Evolutionary conservation across 169 alveolate genomes (phyloP).

Genomic region (Plasmodium coatneyi): DNA sequence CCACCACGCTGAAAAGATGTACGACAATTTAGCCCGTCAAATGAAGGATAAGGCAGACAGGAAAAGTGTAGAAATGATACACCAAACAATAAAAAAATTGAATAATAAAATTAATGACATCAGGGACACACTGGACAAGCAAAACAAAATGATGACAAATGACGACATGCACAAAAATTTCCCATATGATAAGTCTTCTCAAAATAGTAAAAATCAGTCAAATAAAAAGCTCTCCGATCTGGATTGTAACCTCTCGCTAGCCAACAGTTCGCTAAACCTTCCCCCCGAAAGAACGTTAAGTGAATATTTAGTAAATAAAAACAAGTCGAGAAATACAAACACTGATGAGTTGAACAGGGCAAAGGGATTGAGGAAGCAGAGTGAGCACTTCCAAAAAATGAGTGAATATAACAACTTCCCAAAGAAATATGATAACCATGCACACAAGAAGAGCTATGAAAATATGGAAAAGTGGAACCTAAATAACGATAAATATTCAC

Average conservation of each 20-base stretch:
- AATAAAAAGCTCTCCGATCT: background rate
- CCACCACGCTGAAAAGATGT: slow-evolving; percentile 33
- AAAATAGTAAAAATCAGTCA: slow-evolving; percentile 28
- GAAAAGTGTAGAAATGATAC: slow-evolving; percentile 65
- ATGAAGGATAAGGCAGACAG: slow-evolving; percentile 57
- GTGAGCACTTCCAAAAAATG: slow-evolving; percentile 21
- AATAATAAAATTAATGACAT: slow-evolving; percentile 58
- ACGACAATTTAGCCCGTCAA: slow-evolving; percentile 23
- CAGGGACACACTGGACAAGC: slow-evolving; percentile 24
- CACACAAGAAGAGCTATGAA: slow-evolving; percentile 20
- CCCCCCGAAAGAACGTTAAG: slow-evolving; percentile 59
- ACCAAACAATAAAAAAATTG: slow-evolving; percentile 63
- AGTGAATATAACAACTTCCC: background rate
- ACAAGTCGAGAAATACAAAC: slow-evolving; percentile 38
- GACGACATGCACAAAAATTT: slow-evolving; percentile 15
- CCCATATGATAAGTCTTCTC: slow-evolving; percentile 1
- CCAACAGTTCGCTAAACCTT: slow-evolving; percentile 18
- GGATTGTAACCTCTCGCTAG: slow-evolving; percentile 19
- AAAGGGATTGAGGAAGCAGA: slow-evolving; percentile 13
- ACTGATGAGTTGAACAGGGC: background rate
- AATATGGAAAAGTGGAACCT: slow-evolving; percentile 33
- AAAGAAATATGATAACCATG: slow-evolving; percentile 29
- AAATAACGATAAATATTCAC: slow-evolving; percentile 44
- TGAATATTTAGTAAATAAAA: slow-evolving; percentile 39
- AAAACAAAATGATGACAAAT: slow-evolving; percentile 32